Evolutionary conservation across 768 basidiomycete genomes (phyloP).

Genomic region (Sistotremastrum suecicum): DNA sequence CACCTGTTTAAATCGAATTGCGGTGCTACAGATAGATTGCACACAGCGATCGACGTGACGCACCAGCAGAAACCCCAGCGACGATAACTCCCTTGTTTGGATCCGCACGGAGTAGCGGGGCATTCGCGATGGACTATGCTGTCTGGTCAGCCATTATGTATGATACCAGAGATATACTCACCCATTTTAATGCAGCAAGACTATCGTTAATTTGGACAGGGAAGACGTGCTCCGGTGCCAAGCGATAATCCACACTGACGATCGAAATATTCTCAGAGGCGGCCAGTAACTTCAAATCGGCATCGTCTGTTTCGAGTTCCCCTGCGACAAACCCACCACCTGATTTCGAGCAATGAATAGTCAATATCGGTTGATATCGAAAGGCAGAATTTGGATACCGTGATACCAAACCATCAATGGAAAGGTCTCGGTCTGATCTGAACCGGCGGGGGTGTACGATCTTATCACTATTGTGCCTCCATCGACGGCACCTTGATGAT

Average conservation of each 20-base stretch:
- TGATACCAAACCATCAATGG: slow-evolving; percentile 5
- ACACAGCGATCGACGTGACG: slow-evolving; percentile 41
- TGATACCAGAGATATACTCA: neutral
- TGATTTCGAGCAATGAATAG: too few species aligned
- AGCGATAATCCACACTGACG: slow-evolving; percentile 8
- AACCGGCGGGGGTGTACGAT: slow-evolving; percentile 1
- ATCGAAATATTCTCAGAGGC: slow-evolving; percentile 5
- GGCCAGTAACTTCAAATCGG: slow-evolving; percentile 5
- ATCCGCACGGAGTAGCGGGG: slow-evolving; percentile 23
- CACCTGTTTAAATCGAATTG: too few species aligned
- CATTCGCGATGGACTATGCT: neutral
- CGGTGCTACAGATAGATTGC: too few species aligned
- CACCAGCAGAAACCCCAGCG: slow-evolving; percentile 59
- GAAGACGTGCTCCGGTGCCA: slow-evolving; percentile 10
- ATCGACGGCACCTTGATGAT: slow-evolving; percentile 5
- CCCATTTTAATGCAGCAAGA: slow-evolving; percentile 13
- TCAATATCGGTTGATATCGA: too few species aligned
- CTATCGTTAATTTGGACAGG: slow-evolving; percentile 11
- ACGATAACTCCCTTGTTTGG: slow-evolving; percentile 55
- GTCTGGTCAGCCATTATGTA: neutral
- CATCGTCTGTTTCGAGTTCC: slow-evolving; percentile 9
- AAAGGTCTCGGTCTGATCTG: neutral
- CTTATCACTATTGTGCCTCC: slow-evolving; percentile 4
- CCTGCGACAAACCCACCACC: slow-evolving; percentile 2
- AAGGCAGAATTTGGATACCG: neutral